Evolutionary conservation across 139 green algal genomes (phyloP), one percentile per base, ranked within the genome.

Genomic region (Trebouxia sp.): DNA sequence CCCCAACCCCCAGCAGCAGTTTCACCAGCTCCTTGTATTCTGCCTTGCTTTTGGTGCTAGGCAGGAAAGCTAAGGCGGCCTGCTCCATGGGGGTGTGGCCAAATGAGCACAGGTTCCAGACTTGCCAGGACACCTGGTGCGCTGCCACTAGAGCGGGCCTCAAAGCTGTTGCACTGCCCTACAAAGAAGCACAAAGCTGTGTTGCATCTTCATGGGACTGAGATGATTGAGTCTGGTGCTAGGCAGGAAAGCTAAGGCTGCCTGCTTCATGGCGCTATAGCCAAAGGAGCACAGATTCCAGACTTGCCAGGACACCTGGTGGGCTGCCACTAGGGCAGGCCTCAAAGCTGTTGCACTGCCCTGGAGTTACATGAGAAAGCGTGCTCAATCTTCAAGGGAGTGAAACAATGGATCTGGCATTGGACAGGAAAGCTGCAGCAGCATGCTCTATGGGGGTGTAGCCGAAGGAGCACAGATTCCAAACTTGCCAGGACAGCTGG

Each of bases 81-180:
- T 93, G 90, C 83, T 94, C 89, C n/a, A 92, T 72, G 22, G 90
- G 91, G 0, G 26, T 30, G 50, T 75, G 80, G 30, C 85, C 83
- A 82, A 93, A 95, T 22, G 87, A 81, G 3, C 85, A 72, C 28
- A 94, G 67, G 53, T 85, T 85, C 85, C 86, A 92, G 11, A 90
- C 15, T 26, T 35, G 72, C 82, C 79, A 92, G 0, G 88, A 17
- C 26, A 84, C 84, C 85, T 96, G 91, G 83, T 96, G 92, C 12
- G 89, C 91, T 0, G 92, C 92, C 76, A 95, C 81, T 39, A 84
- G 78, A 39, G 89, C 51, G 22, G 83, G 79, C 9, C 66, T 43
- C 48, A 95, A 80, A 28, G 43, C 76, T 10, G 92, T 88, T 9
- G 79, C 84, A 84, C 83, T 65, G 58, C 20, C 15, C 42, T 75